Conservation (phyloP, 495 filamentous ascomycete genomes). For the Cairneyella variabilis region DNA sequence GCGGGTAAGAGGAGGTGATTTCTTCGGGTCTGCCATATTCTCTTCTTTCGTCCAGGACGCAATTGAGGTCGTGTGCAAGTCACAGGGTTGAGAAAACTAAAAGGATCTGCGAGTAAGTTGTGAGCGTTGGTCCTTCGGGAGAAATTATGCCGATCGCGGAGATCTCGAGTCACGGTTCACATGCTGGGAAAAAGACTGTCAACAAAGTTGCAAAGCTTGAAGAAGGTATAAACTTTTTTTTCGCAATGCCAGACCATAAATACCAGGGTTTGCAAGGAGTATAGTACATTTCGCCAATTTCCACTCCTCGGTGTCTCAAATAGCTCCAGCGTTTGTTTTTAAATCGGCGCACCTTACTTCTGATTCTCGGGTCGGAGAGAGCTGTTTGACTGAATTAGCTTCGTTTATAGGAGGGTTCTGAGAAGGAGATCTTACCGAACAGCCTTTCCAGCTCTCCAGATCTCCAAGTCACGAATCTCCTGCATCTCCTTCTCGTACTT, state of each 20-base stretch:
- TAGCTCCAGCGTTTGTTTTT: not conserved
- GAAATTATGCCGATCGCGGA: constrained; percentile 15
- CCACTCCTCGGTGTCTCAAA: constrained; percentile 14
- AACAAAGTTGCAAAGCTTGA: not conserved
- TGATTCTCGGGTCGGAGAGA: constrained; percentile 91
- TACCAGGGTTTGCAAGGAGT: constrained; percentile 19
- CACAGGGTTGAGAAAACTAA: not conserved
- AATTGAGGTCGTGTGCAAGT: not conserved
- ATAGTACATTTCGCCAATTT: constrained; percentile 25
- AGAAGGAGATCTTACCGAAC: constrained; percentile 58
- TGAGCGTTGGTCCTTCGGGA: constrained; percentile 9
- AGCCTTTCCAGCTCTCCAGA: constrained; percentile 98
- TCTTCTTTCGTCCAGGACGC: not conserved
- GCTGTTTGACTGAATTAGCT: constrained; percentile 37
- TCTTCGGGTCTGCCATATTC: constrained; percentile 46
- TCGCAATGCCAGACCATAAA: constrained; percentile 24
- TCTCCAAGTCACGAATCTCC: constrained; percentile 94
- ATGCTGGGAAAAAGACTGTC: constrained; percentile 4
- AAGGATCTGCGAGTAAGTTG: not conserved
- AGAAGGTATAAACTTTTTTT: constrained; percentile 23
- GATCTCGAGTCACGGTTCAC: constrained; percentile 2
- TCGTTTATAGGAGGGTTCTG: not conserved
- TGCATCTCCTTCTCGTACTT: constrained; percentile 94
- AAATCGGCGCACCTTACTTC: constrained; percentile 49
- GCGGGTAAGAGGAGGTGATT: constrained; percentile 60